Evolutionary conservation across 345 rosid species (phyloP).

Genomic region (Odontarrhena argentea): DNA sequence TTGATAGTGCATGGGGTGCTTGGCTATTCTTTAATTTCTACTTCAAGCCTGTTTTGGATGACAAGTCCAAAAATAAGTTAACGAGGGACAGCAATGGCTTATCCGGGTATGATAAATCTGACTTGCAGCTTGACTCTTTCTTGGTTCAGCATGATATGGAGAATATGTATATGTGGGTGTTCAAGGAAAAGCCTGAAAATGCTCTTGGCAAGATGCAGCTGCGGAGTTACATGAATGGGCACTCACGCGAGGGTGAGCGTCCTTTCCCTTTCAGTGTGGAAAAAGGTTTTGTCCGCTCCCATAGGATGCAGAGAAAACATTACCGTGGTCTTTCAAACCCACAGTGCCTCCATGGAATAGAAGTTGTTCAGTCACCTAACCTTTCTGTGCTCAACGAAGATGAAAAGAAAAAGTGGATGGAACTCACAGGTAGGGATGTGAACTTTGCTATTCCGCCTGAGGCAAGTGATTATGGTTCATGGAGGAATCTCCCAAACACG

Average conservation of each 20-base stretch:
- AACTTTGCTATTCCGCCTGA: constrained; percentile 59
- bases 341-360: constrained; percentile 77
- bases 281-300: constrained; percentile 76
- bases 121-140: constrained; percentile 71
- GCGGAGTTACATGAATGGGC: constrained; percentile 80
- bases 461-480: constrained; percentile 66
- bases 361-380: constrained; percentile 62
- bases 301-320: constrained; percentile 83
- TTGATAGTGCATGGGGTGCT: constrained; percentile 79
- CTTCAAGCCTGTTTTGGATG: constrained; percentile 75
- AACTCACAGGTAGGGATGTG: constrained; percentile 66
- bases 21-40: constrained; percentile 80
- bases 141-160: constrained; percentile 87
- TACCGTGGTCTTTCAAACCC: constrained; percentile 83
- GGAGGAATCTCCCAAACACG: constrained; percentile 66
- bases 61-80: constrained; percentile 61
- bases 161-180: constrained; percentile 83
- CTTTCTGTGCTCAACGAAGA: constrained; percentile 61
- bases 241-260: constrained; percentile 75
- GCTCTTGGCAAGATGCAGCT: constrained; percentile 83
- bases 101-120: constrained; percentile 71
- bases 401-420: constrained; percentile 68
- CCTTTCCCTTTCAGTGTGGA: constrained; percentile 73
- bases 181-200: constrained; percentile 77
- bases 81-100: constrained; percentile 59